Base-by-base conservation (phyloP, 2,329 filamentous ascomycete genomes). In the Diaporthe citrichinensis region DNA sequence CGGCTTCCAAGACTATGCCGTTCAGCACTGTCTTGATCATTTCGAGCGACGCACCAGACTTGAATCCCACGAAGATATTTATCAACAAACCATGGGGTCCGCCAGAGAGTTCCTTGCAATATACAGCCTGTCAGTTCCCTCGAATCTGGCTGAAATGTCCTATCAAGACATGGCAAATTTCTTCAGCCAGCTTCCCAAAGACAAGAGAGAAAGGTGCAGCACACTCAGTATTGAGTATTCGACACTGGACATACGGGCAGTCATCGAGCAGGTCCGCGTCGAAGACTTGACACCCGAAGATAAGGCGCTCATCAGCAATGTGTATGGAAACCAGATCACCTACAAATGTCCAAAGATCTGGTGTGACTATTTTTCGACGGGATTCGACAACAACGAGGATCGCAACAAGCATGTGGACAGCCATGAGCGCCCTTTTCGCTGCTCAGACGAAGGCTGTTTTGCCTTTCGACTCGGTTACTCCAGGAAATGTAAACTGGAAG, bases 391-490 rank as follows among this genome's bases (percentile, higher is more conserved):
- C 4, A 36, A 17, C 4, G 17, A 68, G 8, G 20, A 39, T n/a
- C 62, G 62, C 7, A 20, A 20, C 17, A 31, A 51, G 31, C 62
- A 68, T 25, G 39, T 36, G 17, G 10, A 39, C 15, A 14, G 62
- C n/a, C 62, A 68, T 39, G 46, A 68, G 44, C 62, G 62, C n/a
- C 44, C 62, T 14, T 68, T 68, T 68, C n/a, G 44, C 44, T 68
- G 62, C 25, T 1, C 44, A 17, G 62, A 68, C 36, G 44, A 51
- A 53, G 31, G 8, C 17, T 68, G 62, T 25, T 68, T 68, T 15
- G 62, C 44, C 28, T 53, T 68, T 51, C 9, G 39, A 36, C 2
- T 68, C 2, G 62, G 62, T 4, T 68, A 36, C 28, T 14, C 44
- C 14, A 68, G 23, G 10, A 15, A 20, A n/a, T 9, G 10, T 5